Conservation (phyloP, 2,329 filamentous ascomycete species). For the Fusarium coffeatum region DNA sequence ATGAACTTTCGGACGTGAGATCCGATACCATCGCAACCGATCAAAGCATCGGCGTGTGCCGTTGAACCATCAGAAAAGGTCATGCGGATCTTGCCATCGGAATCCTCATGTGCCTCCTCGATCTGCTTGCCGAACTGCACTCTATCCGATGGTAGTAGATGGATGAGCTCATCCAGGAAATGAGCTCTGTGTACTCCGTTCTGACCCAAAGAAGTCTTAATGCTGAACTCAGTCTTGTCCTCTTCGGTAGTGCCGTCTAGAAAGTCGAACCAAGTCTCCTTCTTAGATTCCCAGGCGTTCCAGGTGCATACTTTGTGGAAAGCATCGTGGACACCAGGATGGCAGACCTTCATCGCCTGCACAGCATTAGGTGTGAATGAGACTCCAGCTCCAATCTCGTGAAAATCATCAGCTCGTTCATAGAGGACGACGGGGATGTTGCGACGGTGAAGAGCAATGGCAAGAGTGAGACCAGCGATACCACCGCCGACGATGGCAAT, state of each 20-base stretch:
- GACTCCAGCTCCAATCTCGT: slow-evolving; percentile 64
- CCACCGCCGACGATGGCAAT: slow-evolving; percentile 64
- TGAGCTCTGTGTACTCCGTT: slow-evolving; percentile 53
- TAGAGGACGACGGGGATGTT: slow-evolving; percentile 58
- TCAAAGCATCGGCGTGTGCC: slow-evolving; percentile 55
- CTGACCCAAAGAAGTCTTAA: slow-evolving; percentile 45
- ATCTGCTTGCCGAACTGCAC: slow-evolving; percentile 53
- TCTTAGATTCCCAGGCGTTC: slow-evolving; percentile 40
- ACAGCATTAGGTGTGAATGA: slow-evolving; percentile 65
- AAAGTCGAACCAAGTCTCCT: slow-evolving; percentile 44
- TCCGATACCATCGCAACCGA: slow-evolving; percentile 75
- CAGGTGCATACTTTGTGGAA: slow-evolving; percentile 43
- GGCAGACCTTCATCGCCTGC: slow-evolving; percentile 56
- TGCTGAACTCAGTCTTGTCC: slow-evolving; percentile 18
- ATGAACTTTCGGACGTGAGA: slow-evolving; percentile 63
- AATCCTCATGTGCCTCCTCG: slow-evolving; percentile 46
- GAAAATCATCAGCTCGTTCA: slow-evolving; percentile 57
- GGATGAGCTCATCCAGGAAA: slow-evolving; percentile 55
- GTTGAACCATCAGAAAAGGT: slow-evolving; percentile 56
- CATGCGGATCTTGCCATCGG: slow-evolving; percentile 44
- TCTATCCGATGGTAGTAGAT: slow-evolving; percentile 50
- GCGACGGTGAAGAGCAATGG: slow-evolving; percentile 59
- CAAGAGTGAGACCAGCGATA: slow-evolving; percentile 62
- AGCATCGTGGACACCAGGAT: slow-evolving; percentile 52
- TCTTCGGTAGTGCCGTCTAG: slow-evolving; percentile 35